Base-by-base conservation (phyloP, 2,329 filamentous ascomycete species). In the Leptosphaerulina australis region DNA sequence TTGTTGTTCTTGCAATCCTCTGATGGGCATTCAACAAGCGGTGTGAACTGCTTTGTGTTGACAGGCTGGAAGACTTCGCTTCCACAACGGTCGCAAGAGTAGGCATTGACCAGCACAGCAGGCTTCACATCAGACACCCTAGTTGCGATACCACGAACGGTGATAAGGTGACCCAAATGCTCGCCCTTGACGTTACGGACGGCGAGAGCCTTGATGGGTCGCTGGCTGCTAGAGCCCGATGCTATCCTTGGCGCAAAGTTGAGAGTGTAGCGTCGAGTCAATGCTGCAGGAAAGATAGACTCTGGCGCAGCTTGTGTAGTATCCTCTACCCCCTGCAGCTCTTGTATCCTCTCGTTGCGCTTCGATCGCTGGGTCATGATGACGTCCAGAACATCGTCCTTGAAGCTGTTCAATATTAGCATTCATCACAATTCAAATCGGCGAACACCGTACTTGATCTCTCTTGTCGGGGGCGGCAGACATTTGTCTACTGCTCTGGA, bases 31-130 rank as follows among this genome's bases (percentile, higher is more conserved):
- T 91, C 84, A 0, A 87, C 84, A 56, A 99, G 79, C 2, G 94
- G 94, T 1, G 90, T 88, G 68, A 91, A 99, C 62, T 95, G 90
- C 75, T 92, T 97, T 47, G 91, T 88, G 49, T 85, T 90, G 64
- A 99, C 83, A 3, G 95, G 93, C 76, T 99, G 94, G 81, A 97
- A 99, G 67, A 99, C 93, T 75, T 99, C 94, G 70, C 88, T 92
- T 50, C 94, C 94, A 68, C 94, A 99, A 55, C 91, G 87, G 74
- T 99, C 94, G 76, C 94, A 99, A 44, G 92, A 94, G 75, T 99
- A 99, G 28, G 94, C 94, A 72, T 96, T 97, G 68, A 99, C 95
- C 69, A 93, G 89, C n/a, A 97, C 90, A 9, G 94, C 86, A 28
- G 94, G 94, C 79, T 99, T 99, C 64, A 99, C 94, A 69, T 99